phyloP scores from a whole-genome alignment of 1,284 basidiomycete species.

The Pascua guehoae region DNA sequence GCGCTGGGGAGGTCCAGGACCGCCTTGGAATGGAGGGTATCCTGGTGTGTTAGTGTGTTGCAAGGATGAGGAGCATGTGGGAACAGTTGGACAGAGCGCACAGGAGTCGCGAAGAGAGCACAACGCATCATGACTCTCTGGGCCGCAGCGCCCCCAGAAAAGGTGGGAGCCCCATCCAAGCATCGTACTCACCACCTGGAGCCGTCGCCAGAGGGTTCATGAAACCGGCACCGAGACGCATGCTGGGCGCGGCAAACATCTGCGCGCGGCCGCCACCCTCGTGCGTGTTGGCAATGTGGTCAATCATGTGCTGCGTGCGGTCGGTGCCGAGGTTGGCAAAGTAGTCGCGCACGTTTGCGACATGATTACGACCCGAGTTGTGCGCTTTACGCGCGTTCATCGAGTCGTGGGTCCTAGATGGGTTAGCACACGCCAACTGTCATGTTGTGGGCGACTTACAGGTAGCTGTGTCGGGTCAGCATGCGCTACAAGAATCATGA shows the following conservation, averaged over 20 bases:
- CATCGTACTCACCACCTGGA: slow-evolving; percentile 14
- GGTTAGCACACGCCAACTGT: background rate
- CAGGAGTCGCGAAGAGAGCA: too few species aligned
- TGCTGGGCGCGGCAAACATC: slow-evolving; percentile 68
- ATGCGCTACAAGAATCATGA: too few species aligned
- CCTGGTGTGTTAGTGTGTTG: slow-evolving; percentile 3
- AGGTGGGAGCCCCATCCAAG: too few species aligned
- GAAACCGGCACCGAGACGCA: slow-evolving; percentile 44
- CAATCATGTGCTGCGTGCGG: slow-evolving; percentile 92
- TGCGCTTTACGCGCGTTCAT: slow-evolving; percentile 85
- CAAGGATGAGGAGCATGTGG: background rate
- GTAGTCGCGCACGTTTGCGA: slow-evolving; percentile 94
- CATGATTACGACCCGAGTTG: slow-evolving; percentile 93
- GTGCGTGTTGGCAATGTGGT: slow-evolving; percentile 89
- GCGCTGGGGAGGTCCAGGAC: slow-evolving; percentile 45
- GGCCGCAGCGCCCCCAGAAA: too few species aligned
- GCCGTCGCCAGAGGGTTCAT: slow-evolving; percentile 38
- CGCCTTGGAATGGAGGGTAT: slow-evolving; percentile 13
- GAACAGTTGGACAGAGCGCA: background rate
- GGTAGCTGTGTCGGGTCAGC: slow-evolving; percentile 55
- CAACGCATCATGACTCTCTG: background rate
- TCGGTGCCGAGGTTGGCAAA: slow-evolving; percentile 94
- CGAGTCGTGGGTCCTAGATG: slow-evolving; percentile 37
- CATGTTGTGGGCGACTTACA: slow-evolving; percentile 14
- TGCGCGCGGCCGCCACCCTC: slow-evolving; percentile 56